Base-by-base conservation (phyloP, 495 filamentous ascomycete genomes). In the Aspergillus haitiensis region DNA sequence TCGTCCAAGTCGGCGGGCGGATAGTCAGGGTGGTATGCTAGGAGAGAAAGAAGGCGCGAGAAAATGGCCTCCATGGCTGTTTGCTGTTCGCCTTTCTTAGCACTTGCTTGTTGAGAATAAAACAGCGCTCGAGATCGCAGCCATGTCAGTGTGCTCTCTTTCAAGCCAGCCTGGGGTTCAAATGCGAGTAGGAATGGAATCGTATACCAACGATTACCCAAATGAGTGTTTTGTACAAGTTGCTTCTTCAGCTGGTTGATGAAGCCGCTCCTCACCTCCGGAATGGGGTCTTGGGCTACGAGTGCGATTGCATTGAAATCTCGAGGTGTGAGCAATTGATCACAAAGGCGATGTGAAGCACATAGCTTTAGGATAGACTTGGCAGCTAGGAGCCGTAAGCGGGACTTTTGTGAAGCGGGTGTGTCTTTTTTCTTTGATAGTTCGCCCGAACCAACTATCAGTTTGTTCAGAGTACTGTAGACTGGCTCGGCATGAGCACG, bases 21-120 rank as follows among this genome's bases (percentile, higher is more conserved):
- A 70, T 93, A 99, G 70, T 99, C 95, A 1, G 93, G 94, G 72
- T 99, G 94, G 69, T 98, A 94, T 12, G 93, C 92, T 15, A 98
- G 84, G 27, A 97, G 77, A 40, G 90, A 94, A 42, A 98, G 73
- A 12, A 98, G 80, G 18, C 94, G 88, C 13, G 90, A 82, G 70
- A 99, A 90, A n/a, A 89, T 79, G 13, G 86, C 79, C 71, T 98
- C 95, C 80, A 98, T 88, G 7, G 87, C 79, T 37, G 78, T 85
- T 32, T 85, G 80, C 49, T 75, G 71, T 16, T 79, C 74, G 6
- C 69, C 75, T 7, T 77, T 75, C 46, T 76, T 81, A 15, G 71
- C 70, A 53, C 61, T 72, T 6, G 61, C 67, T 48, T 77, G 71
- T 42, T 75, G 74, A 10, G 78, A 67, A 60, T 82, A 80, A 40